Base-by-base conservation (phyloP, 2,329 filamentous ascomycete genomes). In the Clonostachys rosea region DNA sequence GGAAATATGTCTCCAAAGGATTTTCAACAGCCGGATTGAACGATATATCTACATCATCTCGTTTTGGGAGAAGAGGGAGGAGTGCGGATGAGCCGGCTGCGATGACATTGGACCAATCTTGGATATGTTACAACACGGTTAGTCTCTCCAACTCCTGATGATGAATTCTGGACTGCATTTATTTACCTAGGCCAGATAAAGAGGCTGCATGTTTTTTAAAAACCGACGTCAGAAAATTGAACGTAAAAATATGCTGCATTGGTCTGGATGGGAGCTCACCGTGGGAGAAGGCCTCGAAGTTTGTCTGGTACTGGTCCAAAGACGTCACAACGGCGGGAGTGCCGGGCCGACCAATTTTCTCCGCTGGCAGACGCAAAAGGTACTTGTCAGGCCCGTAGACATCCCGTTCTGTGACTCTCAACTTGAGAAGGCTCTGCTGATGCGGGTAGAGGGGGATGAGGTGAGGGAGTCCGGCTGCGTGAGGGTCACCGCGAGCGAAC, bases 211-310 rank as follows among this genome's bases (percentile, higher is more conserved):
- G 3, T 10, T 30, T 30, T 10, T 30, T 18, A 24, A 10, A 10
- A 30, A 30, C 9, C 24, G 4, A 10, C 4, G 24, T 30, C 24
- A 30, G 24, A 10, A 10, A 30, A 10, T 30, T 10, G 24, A 30
- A 30, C 5, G 9, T 30, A 30, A 30, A 10, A 30, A 30, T 30
- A 30, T 30, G 8, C 24, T 10, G 8, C 24, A 10, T 30, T 30
- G 24, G 9, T 10, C 9, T 10, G 8, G 24, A 6, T 6, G 24
- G 24, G 24, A 10, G 37, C 50, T 34, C 20, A 50, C 50, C 83
- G 62, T 91, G 87, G 2, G 83, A 87, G 58, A 91, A 91, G 43
- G 91, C 60, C 46, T 77, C 76, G 63, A 91, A 89, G 61, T 90
- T 89, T 24, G 76, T 74, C 59, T 81, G 78, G 55, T 91, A 91